Conservation (phyloP, 768 basidiomycete genomes). For the Boletus rubescentipes region DNA sequence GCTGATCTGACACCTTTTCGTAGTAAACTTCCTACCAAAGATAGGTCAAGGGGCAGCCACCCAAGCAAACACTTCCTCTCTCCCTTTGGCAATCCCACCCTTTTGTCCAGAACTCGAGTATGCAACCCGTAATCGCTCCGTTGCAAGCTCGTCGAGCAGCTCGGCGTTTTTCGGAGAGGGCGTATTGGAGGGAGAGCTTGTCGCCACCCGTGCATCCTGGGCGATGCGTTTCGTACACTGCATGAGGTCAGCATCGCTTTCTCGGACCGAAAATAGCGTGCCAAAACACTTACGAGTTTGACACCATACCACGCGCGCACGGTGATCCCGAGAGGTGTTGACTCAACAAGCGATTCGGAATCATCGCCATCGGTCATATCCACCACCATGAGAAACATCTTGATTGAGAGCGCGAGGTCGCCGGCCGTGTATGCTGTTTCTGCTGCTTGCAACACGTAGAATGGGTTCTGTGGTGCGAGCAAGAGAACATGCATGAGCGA, state of each 20-base stretch:
- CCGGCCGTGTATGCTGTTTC: conserved; percentile 84
- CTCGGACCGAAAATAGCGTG: background rate
- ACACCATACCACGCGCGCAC: conserved; percentile 83
- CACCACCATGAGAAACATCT: conserved; percentile 73
- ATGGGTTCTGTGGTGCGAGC: conserved; percentile 83
- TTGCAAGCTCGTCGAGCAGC: conserved; percentile 68
- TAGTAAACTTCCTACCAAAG: background rate
- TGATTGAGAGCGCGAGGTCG: conserved; percentile 73
- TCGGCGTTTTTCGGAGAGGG: conserved; percentile 51
- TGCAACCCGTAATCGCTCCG: conserved; percentile 62
- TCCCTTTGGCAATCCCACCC: conserved; percentile 39
- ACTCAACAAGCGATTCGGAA: conserved; percentile 50
- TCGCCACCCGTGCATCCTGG: conserved; percentile 36
- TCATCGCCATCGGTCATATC: conserved; percentile 74
- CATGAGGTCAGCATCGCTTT: conserved; percentile 2
- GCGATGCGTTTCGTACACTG: conserved; percentile 64
- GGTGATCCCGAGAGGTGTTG: conserved; percentile 48
- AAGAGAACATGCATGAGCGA: conserved; percentile 80
- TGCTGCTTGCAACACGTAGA: conserved; percentile 79
- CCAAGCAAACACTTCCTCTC: conserved; percentile 47
- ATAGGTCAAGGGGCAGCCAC: conserved; percentile 30
- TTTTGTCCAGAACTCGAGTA: conserved; percentile 49
- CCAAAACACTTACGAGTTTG: conserved; percentile 58
- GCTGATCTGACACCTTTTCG: background rate
- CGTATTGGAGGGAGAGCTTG: conserved; percentile 58